Evolutionary conservation across 176 grass and related monocot genomes (phyloP).

Genomic region (Eleusine coracana): DNA sequence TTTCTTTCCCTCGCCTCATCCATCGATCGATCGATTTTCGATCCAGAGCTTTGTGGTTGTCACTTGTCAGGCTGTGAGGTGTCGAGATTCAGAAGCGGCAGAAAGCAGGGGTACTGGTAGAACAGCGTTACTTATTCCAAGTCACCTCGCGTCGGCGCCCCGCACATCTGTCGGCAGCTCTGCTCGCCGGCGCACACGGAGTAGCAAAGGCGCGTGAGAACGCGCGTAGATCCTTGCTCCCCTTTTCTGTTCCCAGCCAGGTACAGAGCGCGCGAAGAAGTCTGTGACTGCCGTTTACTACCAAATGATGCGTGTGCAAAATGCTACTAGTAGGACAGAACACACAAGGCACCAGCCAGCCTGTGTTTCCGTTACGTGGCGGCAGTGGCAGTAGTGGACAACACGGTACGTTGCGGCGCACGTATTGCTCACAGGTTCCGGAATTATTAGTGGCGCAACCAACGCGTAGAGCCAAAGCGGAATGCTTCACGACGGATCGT

Average conservation of each 20-base stretch:
- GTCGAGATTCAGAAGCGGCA: neutral
- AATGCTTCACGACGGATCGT: neutral
- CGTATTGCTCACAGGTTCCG: neutral
- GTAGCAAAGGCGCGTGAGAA: neutral
- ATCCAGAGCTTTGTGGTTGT: neutral
- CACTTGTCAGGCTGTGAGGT: neutral
- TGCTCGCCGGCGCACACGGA: neutral
- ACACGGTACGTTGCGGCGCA: neutral
- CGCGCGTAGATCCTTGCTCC: neutral
- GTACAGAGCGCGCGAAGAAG: neutral
- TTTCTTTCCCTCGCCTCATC: neutral
- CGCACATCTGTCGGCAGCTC: slow-evolving; percentile 37
- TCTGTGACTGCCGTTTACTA: neutral
- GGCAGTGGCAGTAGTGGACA: neutral
- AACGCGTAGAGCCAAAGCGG: neutral
- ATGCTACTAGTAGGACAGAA: neutral
- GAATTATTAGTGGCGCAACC: no score
- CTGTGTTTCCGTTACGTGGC: slow-evolving; percentile 29
- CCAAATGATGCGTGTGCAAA: neutral
- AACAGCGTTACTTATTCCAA: slow-evolving; percentile 13
- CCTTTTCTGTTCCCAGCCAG: neutral
- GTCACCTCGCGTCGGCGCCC: neutral
- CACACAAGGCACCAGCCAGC: slow-evolving; percentile 13
- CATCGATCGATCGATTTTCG: neutral
- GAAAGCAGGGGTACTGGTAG: neutral